Evolutionary conservation across 345 rosid species (phyloP).

Genomic region (Corchorus capsularis): DNA sequence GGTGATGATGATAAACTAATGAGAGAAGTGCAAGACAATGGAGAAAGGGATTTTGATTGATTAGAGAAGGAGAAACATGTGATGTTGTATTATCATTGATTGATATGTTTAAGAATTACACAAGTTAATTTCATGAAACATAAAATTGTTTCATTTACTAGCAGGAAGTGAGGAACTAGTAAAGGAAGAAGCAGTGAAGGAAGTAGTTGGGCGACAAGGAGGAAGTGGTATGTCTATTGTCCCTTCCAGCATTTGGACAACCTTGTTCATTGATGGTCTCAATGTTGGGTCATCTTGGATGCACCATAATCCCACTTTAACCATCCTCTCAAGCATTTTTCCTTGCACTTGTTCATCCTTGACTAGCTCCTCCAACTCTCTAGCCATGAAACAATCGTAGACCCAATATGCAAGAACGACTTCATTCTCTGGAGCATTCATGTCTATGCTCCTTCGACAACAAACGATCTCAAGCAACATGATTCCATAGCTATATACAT

Average conservation of each 20-base stretch:
- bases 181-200: too few relatives aligned
- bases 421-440: conserved; percentile 18
- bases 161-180: too few relatives aligned
- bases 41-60: too few relatives aligned
- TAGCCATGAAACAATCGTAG: conserved; percentile 13
- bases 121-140: too few relatives aligned
- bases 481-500: conserved; percentile 32
- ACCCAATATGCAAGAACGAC: conserved; percentile 33
- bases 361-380: conserved; percentile 23
- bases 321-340: conserved; percentile 7
- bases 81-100: too few relatives aligned
- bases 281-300: conserved; percentile 27
- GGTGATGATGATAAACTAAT: too few relatives aligned
- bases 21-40: too few relatives aligned
- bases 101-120: too few relatives aligned
- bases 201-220: background rate
- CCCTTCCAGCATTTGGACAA: conserved; percentile 10
- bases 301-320: conserved; percentile 34
- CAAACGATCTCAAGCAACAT: conserved; percentile 36
- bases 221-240: background rate
- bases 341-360: conserved; percentile 18
- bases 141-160: too few relatives aligned
- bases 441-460: conserved; percentile 20
- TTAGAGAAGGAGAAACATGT: too few relatives aligned
- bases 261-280: conserved; percentile 28